These are phyloP conservation scores for Penicillium sp. DNA, from an alignment of 2,329 filamentous ascomycete genomes.

Conservation along the genomic window DNA sequence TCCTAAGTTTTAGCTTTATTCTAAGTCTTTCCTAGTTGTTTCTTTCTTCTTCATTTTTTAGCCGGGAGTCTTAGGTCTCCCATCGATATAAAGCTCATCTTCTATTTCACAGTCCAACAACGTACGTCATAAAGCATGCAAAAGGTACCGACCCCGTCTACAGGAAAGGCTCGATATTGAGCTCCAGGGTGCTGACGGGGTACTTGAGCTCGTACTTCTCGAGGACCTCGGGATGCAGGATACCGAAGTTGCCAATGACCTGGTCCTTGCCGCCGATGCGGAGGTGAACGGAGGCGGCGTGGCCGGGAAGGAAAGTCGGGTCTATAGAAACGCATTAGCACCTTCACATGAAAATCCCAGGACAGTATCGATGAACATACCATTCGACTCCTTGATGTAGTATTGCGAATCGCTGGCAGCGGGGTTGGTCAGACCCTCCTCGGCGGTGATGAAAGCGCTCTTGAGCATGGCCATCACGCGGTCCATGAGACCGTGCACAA, in stretches of 20 bases:
- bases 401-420: constrained; percentile 64
- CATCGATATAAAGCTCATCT: constrained; percentile 6
- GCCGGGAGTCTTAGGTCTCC: too few species aligned
- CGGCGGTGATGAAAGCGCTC: constrained; percentile 69
- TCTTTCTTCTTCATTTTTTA: too few species aligned
- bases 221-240: constrained; percentile 85
- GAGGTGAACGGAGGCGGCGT: constrained; percentile 78
- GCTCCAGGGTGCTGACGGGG: constrained; percentile 87
- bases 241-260: constrained; percentile 84
- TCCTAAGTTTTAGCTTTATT: too few species aligned
- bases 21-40: too few species aligned
- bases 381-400: constrained; percentile 90
- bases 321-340: constrained; percentile 45
- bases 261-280: constrained; percentile 67
- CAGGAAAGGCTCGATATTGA: constrained; percentile 91
- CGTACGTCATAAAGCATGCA: constrained; percentile 15
- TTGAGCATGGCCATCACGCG: constrained; percentile 88
- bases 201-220: constrained; percentile 91
- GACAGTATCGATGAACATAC: constrained; percentile 38
- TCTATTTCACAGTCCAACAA: constrained; percentile 8
- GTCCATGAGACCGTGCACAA: constrained; percentile 90
- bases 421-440: constrained; percentile 62
- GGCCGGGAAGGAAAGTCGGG: constrained; percentile 83
- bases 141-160: constrained; percentile 36
- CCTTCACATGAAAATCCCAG: not conserved